Evolutionary conservation across 208 protist genomes (phyloP).

Genomic region (Trypanosoma brucei): DNA sequence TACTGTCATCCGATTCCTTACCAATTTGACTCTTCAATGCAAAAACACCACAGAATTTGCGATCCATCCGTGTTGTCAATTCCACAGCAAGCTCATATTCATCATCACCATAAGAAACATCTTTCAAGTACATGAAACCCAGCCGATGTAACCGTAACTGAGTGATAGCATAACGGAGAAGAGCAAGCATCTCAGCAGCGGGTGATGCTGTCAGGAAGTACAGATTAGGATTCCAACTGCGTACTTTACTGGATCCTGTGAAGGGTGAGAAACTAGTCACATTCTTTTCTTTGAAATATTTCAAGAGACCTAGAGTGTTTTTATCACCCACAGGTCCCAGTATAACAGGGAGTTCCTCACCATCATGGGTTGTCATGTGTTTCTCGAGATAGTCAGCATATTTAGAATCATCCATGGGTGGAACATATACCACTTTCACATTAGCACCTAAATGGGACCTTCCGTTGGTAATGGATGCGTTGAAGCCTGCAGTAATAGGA

Average conservation of each 20-base stretch:
- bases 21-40: constrained; percentile 1
- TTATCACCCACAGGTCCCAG: constrained; percentile 33
- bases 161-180: no score
- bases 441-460: constrained; percentile 10
- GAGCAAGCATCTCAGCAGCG: not conserved
- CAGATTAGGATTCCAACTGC: constrained; percentile 21
- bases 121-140: no score
- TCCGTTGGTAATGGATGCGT: constrained; percentile 3
- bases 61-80: constrained; percentile 5
- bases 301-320: constrained; percentile 3
- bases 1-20: not conserved
- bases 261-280: constrained; percentile 29
- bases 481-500: not conserved
- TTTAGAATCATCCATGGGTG: not conserved
- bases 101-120: constrained; percentile 1
- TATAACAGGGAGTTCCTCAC: constrained; percentile 1
- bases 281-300: constrained; percentile 10
- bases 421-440: constrained; percentile 7
- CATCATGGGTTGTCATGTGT: not conserved
- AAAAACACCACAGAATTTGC: constrained; percentile 3
- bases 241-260: constrained; percentile 27
- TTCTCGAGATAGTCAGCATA: not conserved
- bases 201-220: constrained; percentile 33
- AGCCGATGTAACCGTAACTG: no score
- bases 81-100: constrained; percentile 5